These are phyloP conservation scores for Beverwykella pulmonaria DNA, from an alignment of 495 filamentous ascomycete genomes.

Conservation along the genomic window DNA sequence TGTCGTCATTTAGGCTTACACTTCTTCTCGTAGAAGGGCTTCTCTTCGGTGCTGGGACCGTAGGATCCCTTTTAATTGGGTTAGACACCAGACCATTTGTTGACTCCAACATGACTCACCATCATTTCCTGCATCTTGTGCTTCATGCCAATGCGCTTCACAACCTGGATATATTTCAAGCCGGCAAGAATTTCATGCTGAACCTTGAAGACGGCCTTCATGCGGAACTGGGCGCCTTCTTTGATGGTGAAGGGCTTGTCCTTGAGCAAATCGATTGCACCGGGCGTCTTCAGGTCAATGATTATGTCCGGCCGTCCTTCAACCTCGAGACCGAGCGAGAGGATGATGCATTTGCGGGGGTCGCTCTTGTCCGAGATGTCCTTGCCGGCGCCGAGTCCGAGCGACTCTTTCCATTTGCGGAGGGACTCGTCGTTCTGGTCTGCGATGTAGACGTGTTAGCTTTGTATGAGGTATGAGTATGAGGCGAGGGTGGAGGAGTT, in stretches of 20 bases:
- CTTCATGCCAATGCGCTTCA: constrained; percentile 81
- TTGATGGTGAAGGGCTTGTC: constrained; percentile 94
- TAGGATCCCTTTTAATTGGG: constrained; percentile 67
- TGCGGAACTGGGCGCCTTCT: constrained; percentile 87
- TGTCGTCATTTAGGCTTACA: constrained; percentile 60
- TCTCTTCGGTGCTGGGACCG: constrained; percentile 82
- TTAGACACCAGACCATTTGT: constrained; percentile 8
- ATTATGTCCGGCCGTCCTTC: constrained; percentile 77
- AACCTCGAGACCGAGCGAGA: constrained; percentile 79
- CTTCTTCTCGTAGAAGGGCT: constrained; percentile 81
- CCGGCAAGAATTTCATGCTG: constrained; percentile 94
- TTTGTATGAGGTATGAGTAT: too few relatives aligned
- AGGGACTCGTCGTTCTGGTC: constrained; percentile 85
- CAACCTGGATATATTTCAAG: constrained; percentile 89
- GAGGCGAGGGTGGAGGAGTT: background rate
- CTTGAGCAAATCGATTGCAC: constrained; percentile 71
- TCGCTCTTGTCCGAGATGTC: constrained; percentile 66
- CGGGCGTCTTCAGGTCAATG: constrained; percentile 72
- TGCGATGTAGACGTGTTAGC: constrained; percentile 27
- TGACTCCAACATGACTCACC: constrained; percentile 49
- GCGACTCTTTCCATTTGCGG: constrained; percentile 93
- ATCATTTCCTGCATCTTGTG: constrained; percentile 97
- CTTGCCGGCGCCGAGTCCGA: constrained; percentile 71
- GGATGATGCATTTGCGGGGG: constrained; percentile 83
- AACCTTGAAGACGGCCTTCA: constrained; percentile 90